Conservation (phyloP, 805 yeast species). For the Lachancea thermotolerans region DNA sequence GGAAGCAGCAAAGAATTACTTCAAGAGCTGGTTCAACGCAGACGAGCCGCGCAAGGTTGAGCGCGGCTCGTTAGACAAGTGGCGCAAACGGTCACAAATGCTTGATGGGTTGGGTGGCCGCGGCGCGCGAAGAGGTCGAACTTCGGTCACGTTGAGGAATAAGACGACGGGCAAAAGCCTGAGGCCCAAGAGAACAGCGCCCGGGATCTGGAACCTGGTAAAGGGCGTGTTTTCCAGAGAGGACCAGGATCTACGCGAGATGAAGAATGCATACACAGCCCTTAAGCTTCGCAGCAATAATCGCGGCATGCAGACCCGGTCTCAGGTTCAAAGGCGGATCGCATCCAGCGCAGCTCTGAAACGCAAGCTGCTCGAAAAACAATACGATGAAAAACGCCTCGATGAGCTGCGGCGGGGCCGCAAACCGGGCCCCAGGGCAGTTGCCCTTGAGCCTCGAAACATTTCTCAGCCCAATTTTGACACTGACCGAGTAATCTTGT, state of each 20-base stretch:
- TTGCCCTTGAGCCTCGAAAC: not conserved
- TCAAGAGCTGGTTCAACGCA: conserved; percentile 4
- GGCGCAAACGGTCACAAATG: conserved; percentile 1
- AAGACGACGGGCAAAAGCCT: not conserved
- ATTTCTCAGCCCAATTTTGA: not conserved
- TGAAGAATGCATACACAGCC: conserved; percentile 18
- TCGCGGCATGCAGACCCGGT: conserved; percentile 2
- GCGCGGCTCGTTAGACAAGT: conserved; percentile 16
- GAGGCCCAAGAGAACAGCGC: not conserved
- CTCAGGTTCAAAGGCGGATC: conserved; percentile 13
- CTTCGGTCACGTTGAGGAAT: not conserved
- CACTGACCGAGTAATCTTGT: conserved; percentile 16
- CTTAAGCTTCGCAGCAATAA: conserved; percentile 3
- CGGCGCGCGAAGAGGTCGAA: conserved; percentile 2
- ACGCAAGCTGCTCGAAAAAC: conserved; percentile 21
- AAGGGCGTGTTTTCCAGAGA: conserved; percentile 18
- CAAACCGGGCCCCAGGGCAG: conserved; percentile 1
- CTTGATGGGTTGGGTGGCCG: not conserved
- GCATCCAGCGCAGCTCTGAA: conserved; percentile 26
- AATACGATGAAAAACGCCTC: conserved; percentile 25
- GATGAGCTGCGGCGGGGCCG: conserved; percentile 23
- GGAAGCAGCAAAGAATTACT: conserved; percentile 2
- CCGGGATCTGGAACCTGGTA: conserved; percentile 6
- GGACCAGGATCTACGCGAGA: conserved; percentile 15
- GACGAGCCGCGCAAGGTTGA: conserved; percentile 18